These are phyloP conservation scores for Russula compacta DNA, from an alignment of 768 basidiomycete species.

Conservation along the genomic window DNA sequence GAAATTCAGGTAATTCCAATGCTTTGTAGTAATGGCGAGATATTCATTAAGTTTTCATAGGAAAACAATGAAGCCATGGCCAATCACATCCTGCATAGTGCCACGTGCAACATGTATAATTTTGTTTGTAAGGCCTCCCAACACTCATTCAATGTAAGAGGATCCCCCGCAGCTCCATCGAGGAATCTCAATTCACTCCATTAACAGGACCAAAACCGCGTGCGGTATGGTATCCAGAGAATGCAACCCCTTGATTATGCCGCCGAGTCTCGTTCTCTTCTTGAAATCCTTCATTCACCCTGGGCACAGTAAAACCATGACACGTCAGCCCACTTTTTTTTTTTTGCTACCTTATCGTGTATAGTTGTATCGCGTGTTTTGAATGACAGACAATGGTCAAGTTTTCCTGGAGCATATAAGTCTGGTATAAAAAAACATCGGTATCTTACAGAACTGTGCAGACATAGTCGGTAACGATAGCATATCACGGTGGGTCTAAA, in stretches of 20 bases:
- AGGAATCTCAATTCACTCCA: not conserved
- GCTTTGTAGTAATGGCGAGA: not conserved
- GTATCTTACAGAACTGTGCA: not conserved
- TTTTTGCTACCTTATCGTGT: not conserved
- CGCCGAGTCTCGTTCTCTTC: conserved; percentile 51
- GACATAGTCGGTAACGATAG: not conserved
- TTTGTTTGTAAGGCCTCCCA: conserved; percentile 82
- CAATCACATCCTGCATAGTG: conserved; percentile 49
- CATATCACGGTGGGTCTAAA: conserved; percentile 36
- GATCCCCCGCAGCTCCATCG: not conserved
- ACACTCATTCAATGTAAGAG: conserved; percentile 73
- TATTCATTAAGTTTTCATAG: conserved; percentile 28
- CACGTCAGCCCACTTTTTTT: not conserved
- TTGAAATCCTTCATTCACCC: conserved; percentile 48
- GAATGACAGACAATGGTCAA: not conserved
- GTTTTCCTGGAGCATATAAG: not conserved
- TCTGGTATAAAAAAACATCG: not conserved
- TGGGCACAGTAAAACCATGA: conserved; percentile 37
- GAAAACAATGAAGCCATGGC: conserved; percentile 51
- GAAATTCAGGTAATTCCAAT: conserved; percentile 47
- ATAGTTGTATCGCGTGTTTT: not conserved
- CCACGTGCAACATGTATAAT: conserved; percentile 64
- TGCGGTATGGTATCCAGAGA: conserved; percentile 73
- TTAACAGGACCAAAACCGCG: conserved; percentile 64
- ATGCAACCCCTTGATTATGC: conserved; percentile 59